phyloP scores from a whole-genome alignment of 768 basidiomycete genomes.

The Kwoniella dejecticola region DNA sequence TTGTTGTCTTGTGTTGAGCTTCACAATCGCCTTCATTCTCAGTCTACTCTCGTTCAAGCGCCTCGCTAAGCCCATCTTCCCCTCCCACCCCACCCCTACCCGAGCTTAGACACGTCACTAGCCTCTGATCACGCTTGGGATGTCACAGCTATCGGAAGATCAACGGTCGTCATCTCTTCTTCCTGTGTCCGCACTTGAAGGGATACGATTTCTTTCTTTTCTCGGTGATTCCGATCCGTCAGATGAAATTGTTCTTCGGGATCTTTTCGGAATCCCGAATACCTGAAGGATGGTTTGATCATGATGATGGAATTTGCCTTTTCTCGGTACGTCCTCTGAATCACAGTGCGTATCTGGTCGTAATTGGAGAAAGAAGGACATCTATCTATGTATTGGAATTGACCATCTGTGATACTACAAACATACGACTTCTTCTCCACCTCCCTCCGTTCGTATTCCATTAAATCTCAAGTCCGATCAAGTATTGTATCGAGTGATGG shows the following conservation, averaged over 20 bases:
- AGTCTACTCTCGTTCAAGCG: neutral
- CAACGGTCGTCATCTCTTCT: slow-evolving; percentile 4
- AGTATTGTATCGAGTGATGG: too few relatives aligned
- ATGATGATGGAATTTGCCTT: too few relatives aligned
- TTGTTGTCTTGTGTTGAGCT: too few relatives aligned
- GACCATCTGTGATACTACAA: neutral
- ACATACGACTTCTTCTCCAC: too few relatives aligned
- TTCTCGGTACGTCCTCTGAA: too few relatives aligned
- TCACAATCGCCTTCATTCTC: too few relatives aligned
- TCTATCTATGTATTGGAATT: neutral
- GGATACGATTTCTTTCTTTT: neutral
- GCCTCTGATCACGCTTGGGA: slow-evolving; percentile 24
- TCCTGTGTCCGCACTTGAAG: neutral
- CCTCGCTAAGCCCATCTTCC: neutral
- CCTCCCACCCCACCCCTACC: slow-evolving; percentile 3
- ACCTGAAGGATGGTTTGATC: too few relatives aligned
- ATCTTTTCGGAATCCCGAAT: too few relatives aligned
- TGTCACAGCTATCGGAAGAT: slow-evolving; percentile 42
- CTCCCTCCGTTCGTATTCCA: too few relatives aligned
- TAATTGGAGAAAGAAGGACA: neutral
- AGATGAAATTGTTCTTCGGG: neutral
- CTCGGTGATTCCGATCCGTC: neutral
- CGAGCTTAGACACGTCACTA: slow-evolving; percentile 42
- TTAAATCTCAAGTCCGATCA: too few relatives aligned
- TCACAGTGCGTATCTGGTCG: neutral